A percentile compares a stretch with the other conserved stretches of the same genome.
Evolutionary conservation across 768 basidiomycete species (phyloP).

Genomic region (Boletus coccyginus): DNA sequence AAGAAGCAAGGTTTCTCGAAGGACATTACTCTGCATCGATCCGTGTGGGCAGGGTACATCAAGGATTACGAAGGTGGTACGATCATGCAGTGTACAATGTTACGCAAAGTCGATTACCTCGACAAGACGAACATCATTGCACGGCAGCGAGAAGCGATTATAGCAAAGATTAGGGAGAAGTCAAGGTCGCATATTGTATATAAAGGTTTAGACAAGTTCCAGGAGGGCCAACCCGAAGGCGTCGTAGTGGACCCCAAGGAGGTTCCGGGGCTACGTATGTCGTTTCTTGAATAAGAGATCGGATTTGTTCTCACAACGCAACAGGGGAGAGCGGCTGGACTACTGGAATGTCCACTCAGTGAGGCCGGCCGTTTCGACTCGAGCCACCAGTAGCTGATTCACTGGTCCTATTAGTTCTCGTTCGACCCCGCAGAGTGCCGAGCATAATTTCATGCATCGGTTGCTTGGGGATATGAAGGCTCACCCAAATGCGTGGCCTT

Average conservation of each 20-base stretch:
- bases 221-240: constrained; percentile 50
- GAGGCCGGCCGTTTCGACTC: constrained; percentile 25
- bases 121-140: constrained; percentile 72
- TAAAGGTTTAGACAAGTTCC: constrained; percentile 75
- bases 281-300: not conserved
- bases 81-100: constrained; percentile 97
- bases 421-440: constrained; percentile 49
- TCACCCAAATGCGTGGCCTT: constrained; percentile 86
- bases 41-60: constrained; percentile 98
- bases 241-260: constrained; percentile 65
- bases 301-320: constrained; percentile 8
- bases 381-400: not conserved
- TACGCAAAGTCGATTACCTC: constrained; percentile 89
- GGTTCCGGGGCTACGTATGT: constrained; percentile 84
- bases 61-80: constrained; percentile 99
- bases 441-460: constrained; percentile 68
- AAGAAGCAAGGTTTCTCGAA: constrained; percentile 99
- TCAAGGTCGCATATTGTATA: constrained; percentile 87
- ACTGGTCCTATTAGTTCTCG: constrained; percentile 27
- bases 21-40: constrained; percentile 88
- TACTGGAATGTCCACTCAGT: constrained; percentile 74
- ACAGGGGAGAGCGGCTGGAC: constrained; percentile 93
- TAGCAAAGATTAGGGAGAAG: constrained; percentile 82
- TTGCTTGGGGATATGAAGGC: constrained; percentile 75
- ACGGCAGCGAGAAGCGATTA: constrained; percentile 84